These are phyloP conservation scores for Ceratocystiopsis brevicomis DNA, from an alignment of 2,329 filamentous ascomycete genomes.

Conservation along the genomic window DNA sequence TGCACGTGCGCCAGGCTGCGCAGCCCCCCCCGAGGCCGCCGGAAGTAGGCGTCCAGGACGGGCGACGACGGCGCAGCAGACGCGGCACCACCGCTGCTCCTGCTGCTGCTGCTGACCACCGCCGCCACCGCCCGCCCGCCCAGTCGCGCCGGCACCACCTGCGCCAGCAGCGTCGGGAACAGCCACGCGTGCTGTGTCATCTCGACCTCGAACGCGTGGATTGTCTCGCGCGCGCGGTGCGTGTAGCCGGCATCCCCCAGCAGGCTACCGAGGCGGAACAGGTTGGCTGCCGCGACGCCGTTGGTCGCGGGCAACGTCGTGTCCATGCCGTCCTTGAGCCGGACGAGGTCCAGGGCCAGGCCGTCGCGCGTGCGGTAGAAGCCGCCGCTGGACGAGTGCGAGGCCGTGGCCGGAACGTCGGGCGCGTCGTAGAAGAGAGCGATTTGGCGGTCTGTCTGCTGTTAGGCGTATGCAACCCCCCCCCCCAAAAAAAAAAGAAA, in stretches of 20 bases:
- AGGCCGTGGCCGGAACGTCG: conserved; percentile 15
- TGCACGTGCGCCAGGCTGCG: too few species aligned
- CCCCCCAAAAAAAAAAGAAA: too few species aligned
- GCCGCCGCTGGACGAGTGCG: conserved; percentile 29
- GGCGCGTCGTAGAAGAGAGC: conserved; percentile 54
- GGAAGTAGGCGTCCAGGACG: too few species aligned
- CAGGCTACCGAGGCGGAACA: conserved; percentile 58
- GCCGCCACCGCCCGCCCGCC: conserved; percentile 31
- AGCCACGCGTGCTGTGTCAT: conserved; percentile 85
- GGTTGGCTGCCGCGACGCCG: conserved; percentile 65
- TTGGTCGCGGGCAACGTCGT: conserved; percentile 81
- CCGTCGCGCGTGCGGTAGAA: conserved; percentile 54
- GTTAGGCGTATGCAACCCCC: too few species aligned
- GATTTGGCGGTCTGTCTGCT: conserved; percentile 49
- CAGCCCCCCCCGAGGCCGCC: too few species aligned
- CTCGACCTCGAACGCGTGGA: conserved; percentile 77
- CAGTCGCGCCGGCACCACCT: conserved; percentile 55
- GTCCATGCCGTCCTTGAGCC: conserved; percentile 91
- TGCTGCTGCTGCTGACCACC: too few species aligned
- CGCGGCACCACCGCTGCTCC: too few species aligned
- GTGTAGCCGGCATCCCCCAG: conserved; percentile 26
- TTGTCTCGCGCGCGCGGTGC: conserved; percentile 49
- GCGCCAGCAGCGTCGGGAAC: conserved; percentile 62
- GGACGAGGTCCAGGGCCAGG: conserved; percentile 55
- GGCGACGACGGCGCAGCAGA: too few species aligned